Conservation (phyloP, 2,329 filamentous ascomycete species). For the Neonectria coccinea region DNA sequence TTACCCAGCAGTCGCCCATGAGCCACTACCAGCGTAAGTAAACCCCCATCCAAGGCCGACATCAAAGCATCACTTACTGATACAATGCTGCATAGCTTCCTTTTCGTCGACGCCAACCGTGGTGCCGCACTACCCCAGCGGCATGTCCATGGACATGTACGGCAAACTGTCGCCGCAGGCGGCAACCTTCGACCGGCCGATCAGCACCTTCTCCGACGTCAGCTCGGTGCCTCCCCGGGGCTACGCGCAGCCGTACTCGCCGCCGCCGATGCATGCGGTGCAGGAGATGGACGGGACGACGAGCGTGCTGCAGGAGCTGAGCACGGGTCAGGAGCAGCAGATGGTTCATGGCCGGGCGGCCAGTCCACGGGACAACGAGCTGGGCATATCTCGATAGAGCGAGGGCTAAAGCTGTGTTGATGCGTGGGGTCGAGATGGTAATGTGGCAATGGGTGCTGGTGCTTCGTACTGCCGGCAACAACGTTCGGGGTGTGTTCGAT, state of each 20-base stretch:
- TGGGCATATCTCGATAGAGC: not conserved
- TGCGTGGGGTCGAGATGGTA: not conserved
- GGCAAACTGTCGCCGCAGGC: conserved; percentile 36
- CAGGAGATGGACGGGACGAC: conserved; percentile 42
- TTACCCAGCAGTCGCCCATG: conserved; percentile 36
- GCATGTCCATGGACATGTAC: conserved; percentile 34
- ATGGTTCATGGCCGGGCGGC: conserved; percentile 6
- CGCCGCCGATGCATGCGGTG: conserved; percentile 32
- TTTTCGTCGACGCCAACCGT: conserved; percentile 31
- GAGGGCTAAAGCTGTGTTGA: not conserved
- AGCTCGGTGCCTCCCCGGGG: conserved; percentile 11
- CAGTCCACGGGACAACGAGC: conserved; percentile 5
- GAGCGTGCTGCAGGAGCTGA: conserved; percentile 36
- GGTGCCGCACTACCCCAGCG: conserved; percentile 31
- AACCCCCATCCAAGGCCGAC: not conserved
- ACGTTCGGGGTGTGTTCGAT: not conserved
- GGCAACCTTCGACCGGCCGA: conserved; percentile 34
- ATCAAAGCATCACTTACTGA: conserved; percentile 23
- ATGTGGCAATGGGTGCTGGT: not conserved
- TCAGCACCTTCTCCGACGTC: conserved; percentile 35
- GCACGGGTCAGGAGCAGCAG: conserved; percentile 34
- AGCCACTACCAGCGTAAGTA: conserved; percentile 41
- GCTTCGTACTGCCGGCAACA: not conserved
- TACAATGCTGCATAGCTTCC: conserved; percentile 26
- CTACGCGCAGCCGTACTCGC: conserved; percentile 33